Evolutionary conservation across 1,284 basidiomycete genomes (phyloP).

Genomic region (Microbotryomycetes sp.): DNA sequence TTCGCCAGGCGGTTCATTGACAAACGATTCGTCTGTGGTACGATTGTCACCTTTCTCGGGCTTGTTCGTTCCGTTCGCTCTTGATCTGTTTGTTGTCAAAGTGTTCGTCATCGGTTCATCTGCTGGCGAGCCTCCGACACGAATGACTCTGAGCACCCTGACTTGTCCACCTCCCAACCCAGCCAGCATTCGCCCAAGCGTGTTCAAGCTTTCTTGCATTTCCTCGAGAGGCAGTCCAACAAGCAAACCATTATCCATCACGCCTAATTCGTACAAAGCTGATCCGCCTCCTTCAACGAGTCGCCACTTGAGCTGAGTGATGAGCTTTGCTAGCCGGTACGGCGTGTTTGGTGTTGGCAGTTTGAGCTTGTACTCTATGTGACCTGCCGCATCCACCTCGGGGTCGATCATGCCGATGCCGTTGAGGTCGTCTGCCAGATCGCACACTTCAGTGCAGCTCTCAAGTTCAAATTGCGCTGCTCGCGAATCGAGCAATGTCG

Average conservation of each 20-base stretch:
- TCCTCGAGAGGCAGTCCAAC: conserved; percentile 67
- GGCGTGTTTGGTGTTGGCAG: conserved; percentile 58
- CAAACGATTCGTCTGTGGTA: neutral
- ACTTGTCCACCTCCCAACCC: conserved; percentile 61
- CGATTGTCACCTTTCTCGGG: neutral
- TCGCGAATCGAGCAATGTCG: too few relatives aligned
- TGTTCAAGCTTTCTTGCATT: conserved; percentile 69
- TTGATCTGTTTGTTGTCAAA: neutral
- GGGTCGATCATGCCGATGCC: conserved; percentile 2
- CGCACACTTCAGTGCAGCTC: too few relatives aligned
- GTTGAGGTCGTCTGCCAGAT: neutral
- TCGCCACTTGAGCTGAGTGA: conserved; percentile 91
- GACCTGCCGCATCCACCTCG: conserved; percentile 19
- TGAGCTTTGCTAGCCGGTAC: conserved; percentile 61
- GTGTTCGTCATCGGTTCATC: neutral
- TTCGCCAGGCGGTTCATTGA: neutral
- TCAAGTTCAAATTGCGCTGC: too few relatives aligned
- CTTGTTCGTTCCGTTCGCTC: neutral
- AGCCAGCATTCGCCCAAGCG: conserved; percentile 82
- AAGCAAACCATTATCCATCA: conserved; percentile 72
- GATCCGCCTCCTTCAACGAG: conserved; percentile 76
- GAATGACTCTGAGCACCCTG: conserved; percentile 16
- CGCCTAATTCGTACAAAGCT: conserved; percentile 86
- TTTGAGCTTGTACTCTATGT: conserved; percentile 74
- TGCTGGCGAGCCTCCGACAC: conserved; percentile 1